Evolutionary conservation across 1,284 basidiomycete species (phyloP), one percentile per base, ranked within the genome.

Genomic region (Leccinum subrobustum): DNA sequence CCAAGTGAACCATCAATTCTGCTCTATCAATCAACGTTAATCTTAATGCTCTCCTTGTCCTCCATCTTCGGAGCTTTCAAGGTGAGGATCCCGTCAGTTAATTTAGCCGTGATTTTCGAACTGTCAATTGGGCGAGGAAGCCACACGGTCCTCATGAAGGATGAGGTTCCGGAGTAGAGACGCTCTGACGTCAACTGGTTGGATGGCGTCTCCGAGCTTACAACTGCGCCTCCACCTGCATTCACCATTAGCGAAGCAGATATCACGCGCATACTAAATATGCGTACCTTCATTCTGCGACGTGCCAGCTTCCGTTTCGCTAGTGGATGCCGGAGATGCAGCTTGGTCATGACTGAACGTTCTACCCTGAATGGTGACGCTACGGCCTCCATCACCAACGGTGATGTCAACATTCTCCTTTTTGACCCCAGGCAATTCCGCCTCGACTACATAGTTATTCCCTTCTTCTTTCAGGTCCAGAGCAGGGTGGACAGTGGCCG

Each of bases 341-440:
- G 58, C 64, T 31, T 64, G 58, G 52, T 72, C 74, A 50, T 76
- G 76, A 42, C 57, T 58, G 54, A 76, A 70, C 50, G 83, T 75
- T 67, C 80, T 85, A 3, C 90, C 91, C 70, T 89, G 82, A 60
- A 92, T 91, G 5, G 85, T 89, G 62, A 92, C 71, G 64, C 83
- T 89, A 60, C 83, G 80, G 3, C 89, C 89, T 29, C 81, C 82
- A 60, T 91, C 85, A 7, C 87, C 87, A 62, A 92, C 79, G 16
- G 83, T 80, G 54, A 92, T 81, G 61, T 89, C 83, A 9, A 92
- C 70, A 67, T 91, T 84, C 68, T 92, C 90, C 77, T 87, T 91
- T 75, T 85, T 87, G 20, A 92, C 85, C 1, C 90, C 90, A 7
- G 90, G 91, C 50, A 92, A 70, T 69, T 92, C 91, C 1, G 89